Conservation (phyloP, 371 early-diverging fungal genomes). For the Coelomomyces lativittatus region DNA sequence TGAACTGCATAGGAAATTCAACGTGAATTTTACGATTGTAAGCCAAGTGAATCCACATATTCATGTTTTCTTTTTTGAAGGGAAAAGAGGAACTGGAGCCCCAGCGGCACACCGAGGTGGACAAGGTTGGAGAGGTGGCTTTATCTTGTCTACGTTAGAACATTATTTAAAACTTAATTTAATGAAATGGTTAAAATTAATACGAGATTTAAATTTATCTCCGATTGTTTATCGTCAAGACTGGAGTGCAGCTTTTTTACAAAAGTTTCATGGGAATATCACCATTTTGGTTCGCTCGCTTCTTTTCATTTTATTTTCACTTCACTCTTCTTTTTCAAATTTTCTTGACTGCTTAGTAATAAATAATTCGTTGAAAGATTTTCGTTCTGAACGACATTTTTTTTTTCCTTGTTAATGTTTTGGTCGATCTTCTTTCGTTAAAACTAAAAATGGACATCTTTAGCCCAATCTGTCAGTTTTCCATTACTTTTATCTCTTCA, state of each 20-base stretch:
- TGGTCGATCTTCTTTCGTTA: no score
- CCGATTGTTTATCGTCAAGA: slow-evolving; percentile 57
- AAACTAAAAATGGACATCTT: no score
- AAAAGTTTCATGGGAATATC: slow-evolving; percentile 68
- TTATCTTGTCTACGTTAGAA: slow-evolving; percentile 54
- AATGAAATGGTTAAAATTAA: slow-evolving; percentile 62
- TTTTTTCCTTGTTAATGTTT: no score
- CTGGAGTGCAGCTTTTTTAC: slow-evolving; percentile 64
- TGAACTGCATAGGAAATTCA: slow-evolving; percentile 53
- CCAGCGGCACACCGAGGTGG: slow-evolving; percentile 44
- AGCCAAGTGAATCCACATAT: slow-evolving; percentile 83
- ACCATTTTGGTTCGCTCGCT: slow-evolving; percentile 48
- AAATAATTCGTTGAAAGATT: no score
- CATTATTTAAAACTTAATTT: slow-evolving; percentile 65
- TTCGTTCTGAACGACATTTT: no score
- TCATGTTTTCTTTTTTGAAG: slow-evolving; percentile 58
- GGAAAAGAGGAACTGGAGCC: slow-evolving; percentile 52
- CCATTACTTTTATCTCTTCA: no score
- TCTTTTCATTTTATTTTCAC: no score
- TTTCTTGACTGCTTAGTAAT: no score
- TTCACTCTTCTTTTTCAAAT: no score
- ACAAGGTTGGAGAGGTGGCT: slow-evolving; percentile 67
- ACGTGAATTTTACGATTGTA: slow-evolving; percentile 74
- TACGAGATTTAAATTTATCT: slow-evolving; percentile 56
- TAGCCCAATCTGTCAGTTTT: no score